A percentile compares a stretch with the other conserved stretches of the same genome.
These are phyloP conservation scores for Phyllosticta capitalensis DNA, from an alignment of 2,329 filamentous ascomycete genomes.

Conservation along the genomic window DNA sequence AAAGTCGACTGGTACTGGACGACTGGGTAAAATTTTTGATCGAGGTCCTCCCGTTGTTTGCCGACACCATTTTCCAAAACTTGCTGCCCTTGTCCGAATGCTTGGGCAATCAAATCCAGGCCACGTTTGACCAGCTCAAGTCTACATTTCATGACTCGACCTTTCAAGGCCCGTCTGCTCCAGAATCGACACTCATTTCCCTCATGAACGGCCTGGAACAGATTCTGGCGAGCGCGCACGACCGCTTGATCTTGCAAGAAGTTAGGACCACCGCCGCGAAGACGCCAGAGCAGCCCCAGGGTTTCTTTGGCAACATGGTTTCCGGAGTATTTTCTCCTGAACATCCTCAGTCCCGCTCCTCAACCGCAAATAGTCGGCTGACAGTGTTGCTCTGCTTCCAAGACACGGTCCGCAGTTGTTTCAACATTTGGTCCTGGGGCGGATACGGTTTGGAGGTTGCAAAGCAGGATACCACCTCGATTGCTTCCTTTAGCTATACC, in stretches of 20 bases:
- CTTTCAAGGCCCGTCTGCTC: constrained; percentile 28
- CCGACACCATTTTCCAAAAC: constrained; percentile 78
- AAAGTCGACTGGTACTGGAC: constrained; percentile 69
- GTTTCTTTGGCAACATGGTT: constrained; percentile 91
- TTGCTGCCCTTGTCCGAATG: constrained; percentile 86
- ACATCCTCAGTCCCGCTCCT: constrained; percentile 62
- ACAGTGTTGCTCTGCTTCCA: constrained; percentile 96
- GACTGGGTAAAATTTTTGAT: constrained; percentile 84
- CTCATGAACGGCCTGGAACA: constrained; percentile 90
- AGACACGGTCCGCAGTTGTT: constrained; percentile 86
- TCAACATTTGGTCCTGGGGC: constrained; percentile 91
- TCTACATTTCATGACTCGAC: constrained; percentile 45
- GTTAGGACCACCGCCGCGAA: constrained; percentile 58
- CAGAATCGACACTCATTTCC: constrained; percentile 68
- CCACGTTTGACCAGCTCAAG: constrained; percentile 63
- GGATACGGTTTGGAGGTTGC: constrained; percentile 50
- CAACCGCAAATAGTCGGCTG: constrained; percentile 84
- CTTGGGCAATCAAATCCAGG: constrained; percentile 67
- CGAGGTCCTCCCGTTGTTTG: constrained; percentile 75
- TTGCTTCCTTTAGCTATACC: constrained; percentile 81
- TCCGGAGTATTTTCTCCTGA: constrained; percentile 83
- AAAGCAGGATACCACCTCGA: constrained; percentile 55
- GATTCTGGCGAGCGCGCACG: constrained; percentile 77
- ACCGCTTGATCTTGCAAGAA: constrained; percentile 69
- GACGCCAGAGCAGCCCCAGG: constrained; percentile 71